Base-by-base conservation (phyloP, 2,329 filamentous ascomycete genomes). In the Simplicillium aogashimaense region DNA sequence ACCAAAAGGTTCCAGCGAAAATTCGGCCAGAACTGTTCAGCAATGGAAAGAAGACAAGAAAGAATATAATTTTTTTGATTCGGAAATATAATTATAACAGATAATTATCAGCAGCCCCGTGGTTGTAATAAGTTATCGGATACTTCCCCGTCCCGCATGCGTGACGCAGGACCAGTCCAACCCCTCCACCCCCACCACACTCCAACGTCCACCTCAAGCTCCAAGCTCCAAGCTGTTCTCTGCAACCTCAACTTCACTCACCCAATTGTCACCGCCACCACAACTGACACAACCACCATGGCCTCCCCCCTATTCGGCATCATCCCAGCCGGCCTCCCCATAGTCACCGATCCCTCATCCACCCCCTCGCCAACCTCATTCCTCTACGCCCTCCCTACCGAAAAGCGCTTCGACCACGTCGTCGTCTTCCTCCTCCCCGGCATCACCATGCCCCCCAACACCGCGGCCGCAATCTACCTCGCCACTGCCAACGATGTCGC, bases 381-480 rank as follows among this genome's bases (percentile, higher is more conserved):
- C 49, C 64, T 78, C 42, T 81, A 74, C 60, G 61, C 63, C 37
- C 63, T 76, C 2, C 59, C 65, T 11, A 49, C 61, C n/a, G 45
- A 50, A 41, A 66, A 66, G 34, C 51, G 77, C 38, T 87, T 92
- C 59, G 79, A 83, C 13, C 88, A 97, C 58, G 75, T 97, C 41
- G 83, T 88, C 53, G 80, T 97, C 42, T 94, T 97, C 65, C 71
- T 95, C 29, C 76, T 95, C 1, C 94, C 92, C 0, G 83, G 82
- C 34, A 70, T 83, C 9, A 61, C 72, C 9, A 71, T 98, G 0
- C 89, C 89, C 0, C 68, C 74, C 4, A 75, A 78, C 50, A 84
- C 84, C 15, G 90, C 87, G 5, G 92, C 89, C 12, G 86, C 88
- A 36, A 90, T 98, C 47, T 97, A 95, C 65, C 75, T 94, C 36